Evolutionary conservation across 2,329 filamentous ascomycete species (phyloP), one percentile per base, ranked within the genome.

Genomic region (Pseudogymnoascus pannorum): DNA sequence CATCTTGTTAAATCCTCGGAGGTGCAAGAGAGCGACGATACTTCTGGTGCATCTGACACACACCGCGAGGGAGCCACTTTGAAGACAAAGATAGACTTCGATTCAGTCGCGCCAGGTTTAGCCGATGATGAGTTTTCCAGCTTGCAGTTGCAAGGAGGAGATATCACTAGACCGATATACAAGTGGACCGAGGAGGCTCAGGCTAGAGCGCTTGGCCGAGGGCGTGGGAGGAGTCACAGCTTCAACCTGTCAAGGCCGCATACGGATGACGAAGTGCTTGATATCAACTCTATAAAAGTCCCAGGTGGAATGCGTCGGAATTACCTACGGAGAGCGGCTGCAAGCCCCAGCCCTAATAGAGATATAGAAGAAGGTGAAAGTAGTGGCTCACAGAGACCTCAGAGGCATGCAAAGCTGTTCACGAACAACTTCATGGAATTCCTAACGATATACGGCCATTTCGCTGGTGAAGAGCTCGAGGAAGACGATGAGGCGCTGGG

Each of bases 341-440:
- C 79, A 35, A 90, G 86, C 69, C 84, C 87, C 6, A 80, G 79
- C 67, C 70, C 72, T 59, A 70, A 70, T 14, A 68, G 71, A 38
- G 72, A 72, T 57, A 64, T 64, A 6, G 68, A 74, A 61, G 72
- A 72, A 22, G 65, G 71, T 20, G 71, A 66, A 26, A 75, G 73
- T 64, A 74, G 70, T 59, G 74, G 68, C 59, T 69, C 65, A 71
- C 74, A 74, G 72, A 67, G 72, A 65, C 69, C 64, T 65, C 69
- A 70, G 60, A 68, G 74, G 57, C 79, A 80, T 61, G 83, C 83
- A 36, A 84, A 85, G 64, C 79, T 96, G 31, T 86, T 96, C 62
- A 97, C 94, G 0, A 92, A 83, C 66, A 99, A 89, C 75, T 99
- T 99, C 72, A 83, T 99, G 63, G 95, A 99, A 73, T 99, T 99